Percentiles rank a stretch among this genome's conserved stretches.
Evolutionary conservation across 2,329 filamentous ascomycete genomes (phyloP).

Genomic region (Penicillium sp.): DNA sequence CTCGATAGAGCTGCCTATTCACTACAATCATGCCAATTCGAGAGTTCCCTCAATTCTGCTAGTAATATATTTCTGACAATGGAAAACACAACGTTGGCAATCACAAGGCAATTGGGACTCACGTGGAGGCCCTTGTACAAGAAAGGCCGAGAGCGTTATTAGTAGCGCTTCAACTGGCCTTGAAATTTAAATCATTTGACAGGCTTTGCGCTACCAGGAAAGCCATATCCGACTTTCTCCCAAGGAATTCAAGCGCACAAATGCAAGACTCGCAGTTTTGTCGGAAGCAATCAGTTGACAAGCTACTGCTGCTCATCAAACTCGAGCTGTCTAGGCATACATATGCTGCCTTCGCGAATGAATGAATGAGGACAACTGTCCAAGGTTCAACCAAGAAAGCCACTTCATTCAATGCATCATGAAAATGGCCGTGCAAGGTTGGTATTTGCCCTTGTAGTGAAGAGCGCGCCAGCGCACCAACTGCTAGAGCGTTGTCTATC

Average conservation of each 20-base stretch:
- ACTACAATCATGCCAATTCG: too few species aligned
- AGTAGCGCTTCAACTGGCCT: not conserved
- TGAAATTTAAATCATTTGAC: slow-evolving; percentile 31
- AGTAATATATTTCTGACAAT: too few species aligned
- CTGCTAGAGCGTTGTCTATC: slow-evolving; percentile 45
- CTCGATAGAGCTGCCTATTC: too few species aligned
- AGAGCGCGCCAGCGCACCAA: slow-evolving; percentile 52
- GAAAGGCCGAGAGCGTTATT: too few species aligned
- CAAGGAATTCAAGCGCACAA: slow-evolving; percentile 55
- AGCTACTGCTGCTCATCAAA: not conserved
- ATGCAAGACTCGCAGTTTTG: slow-evolving; percentile 50
- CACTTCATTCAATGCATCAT: slow-evolving; percentile 55
- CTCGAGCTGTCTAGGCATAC: slow-evolving; percentile 37
- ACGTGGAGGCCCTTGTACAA: too few species aligned
- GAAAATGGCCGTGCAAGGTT: slow-evolving; percentile 38
- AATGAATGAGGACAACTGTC: slow-evolving; percentile 56
- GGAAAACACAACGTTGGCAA: too few species aligned
- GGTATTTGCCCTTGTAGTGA: slow-evolving; percentile 40
- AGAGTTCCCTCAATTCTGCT: too few species aligned
- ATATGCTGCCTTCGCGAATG: slow-evolving; percentile 51
- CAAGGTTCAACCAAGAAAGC: slow-evolving; percentile 61
- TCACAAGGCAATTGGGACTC: too few species aligned
- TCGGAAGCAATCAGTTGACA: slow-evolving; percentile 5
- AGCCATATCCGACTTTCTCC: slow-evolving; percentile 57
- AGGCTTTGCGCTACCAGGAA: slow-evolving; percentile 41